These are phyloP conservation scores for Dysphania ambrosioides DNA, from an alignment of 148 eudicot species.

Conservation along the genomic window DNA sequence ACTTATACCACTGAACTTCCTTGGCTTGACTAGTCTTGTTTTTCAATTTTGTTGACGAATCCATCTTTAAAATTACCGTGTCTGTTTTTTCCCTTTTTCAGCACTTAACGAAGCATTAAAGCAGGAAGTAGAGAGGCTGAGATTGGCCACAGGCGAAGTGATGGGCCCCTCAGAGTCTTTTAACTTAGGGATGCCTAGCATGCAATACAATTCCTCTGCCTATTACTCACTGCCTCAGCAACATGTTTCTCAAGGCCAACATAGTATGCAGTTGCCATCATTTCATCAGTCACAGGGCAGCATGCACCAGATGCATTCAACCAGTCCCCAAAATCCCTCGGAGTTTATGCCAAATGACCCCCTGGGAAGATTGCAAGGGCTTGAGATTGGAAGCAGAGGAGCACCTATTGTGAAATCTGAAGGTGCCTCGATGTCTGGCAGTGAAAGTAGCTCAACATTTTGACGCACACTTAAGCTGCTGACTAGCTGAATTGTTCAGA, in stretches of 20 bases:
- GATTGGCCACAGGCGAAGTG: conserved; percentile 43
- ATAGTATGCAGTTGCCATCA: conserved; percentile 37
- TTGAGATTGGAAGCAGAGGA: conserved; percentile 39
- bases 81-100: conserved; percentile 26
- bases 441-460: conserved; percentile 50
- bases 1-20: background rate
- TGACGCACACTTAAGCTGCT: conserved; percentile 30
- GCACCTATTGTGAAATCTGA: conserved; percentile 34
- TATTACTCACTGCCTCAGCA: conserved; percentile 33
- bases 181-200: conserved; percentile 31
- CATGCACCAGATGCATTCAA: conserved; percentile 30
- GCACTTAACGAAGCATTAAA: conserved; percentile 53
- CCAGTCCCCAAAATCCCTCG: conserved; percentile 22
- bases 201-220: conserved; percentile 35
- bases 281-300: conserved; percentile 28
- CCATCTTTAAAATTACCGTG: background rate
- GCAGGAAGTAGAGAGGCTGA: conserved; percentile 54
- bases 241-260: conserved; percentile 30
- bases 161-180: conserved; percentile 36
- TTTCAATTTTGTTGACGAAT: background rate
- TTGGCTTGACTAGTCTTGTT: background rate
- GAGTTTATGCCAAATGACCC: conserved; percentile 37
- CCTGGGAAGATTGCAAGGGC: conserved; percentile 38
- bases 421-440: conserved; percentile 40
- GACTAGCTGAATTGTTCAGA: conserved; percentile 37